phyloP scores from a whole-genome alignment of 2,329 filamentous ascomycete species.

The Periconia digitata region DNA sequence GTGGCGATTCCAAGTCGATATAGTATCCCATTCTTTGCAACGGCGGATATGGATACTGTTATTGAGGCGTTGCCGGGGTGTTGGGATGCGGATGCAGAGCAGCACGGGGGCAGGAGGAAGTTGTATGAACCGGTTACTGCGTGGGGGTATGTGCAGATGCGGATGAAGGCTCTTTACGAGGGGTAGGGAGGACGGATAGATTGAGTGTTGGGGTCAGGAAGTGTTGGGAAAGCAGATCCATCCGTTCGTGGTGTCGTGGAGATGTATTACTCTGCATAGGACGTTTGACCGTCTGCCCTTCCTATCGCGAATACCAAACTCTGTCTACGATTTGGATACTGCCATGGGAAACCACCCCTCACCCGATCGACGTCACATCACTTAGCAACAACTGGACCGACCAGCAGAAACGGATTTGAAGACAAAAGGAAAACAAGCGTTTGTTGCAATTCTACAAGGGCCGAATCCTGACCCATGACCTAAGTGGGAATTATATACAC shows the following conservation, averaged over 20 bases:
- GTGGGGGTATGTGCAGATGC: conserved; percentile 34
- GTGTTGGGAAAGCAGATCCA: too few species aligned
- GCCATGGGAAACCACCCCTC: too few species aligned
- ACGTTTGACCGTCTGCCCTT: too few species aligned
- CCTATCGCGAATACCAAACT: too few species aligned
- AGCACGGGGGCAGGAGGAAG: conserved; percentile 26
- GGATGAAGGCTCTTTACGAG: conserved; percentile 21
- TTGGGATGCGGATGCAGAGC: conserved; percentile 19
- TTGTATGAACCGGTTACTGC: conserved; percentile 45
- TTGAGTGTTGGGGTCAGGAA: too few species aligned
- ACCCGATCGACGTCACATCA: too few species aligned
- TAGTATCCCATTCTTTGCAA: conserved; percentile 46
- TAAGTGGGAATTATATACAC: conserved; percentile 31
- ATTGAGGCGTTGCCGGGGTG: conserved; percentile 41
- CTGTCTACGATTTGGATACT: too few species aligned
- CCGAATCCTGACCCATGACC: conserved; percentile 16
- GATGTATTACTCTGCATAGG: too few species aligned
- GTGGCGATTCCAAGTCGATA: conserved; percentile 38
- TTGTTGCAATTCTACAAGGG: conserved; percentile 26
- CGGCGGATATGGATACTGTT: conserved; percentile 40
- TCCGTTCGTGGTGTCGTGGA: too few species aligned
- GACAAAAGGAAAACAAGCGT: conserved; percentile 8
- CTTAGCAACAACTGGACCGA: too few species aligned
- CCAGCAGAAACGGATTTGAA: too few species aligned
- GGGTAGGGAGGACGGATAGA: neutral